A percentile compares a stretch with the other conserved stretches of the same genome.
Evolutionary conservation across 768 basidiomycete genomes (phyloP).

Genomic region (Sarcomyxa edulis): DNA sequence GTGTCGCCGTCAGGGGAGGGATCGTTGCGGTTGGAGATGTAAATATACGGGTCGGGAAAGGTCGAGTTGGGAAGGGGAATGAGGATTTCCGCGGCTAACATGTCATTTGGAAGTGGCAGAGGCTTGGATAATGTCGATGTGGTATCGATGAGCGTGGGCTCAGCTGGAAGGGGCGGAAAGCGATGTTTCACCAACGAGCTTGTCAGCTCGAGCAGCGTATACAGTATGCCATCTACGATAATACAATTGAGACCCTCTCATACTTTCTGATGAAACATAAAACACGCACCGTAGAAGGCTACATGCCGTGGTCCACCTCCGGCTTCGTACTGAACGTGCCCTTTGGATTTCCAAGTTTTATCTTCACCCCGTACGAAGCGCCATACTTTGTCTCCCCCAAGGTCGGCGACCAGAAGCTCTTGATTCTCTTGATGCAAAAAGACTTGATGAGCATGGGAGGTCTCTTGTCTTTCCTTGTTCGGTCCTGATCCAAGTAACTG

Average conservation of each 20-base stretch:
- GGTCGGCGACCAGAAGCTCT: conserved; percentile 69
- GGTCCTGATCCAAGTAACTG: conserved; percentile 56
- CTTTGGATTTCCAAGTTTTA: conserved; percentile 46
- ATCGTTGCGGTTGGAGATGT: conserved; percentile 73
- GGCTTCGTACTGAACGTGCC: conserved; percentile 38
- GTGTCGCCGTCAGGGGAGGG: conserved; percentile 65
- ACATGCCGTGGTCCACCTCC: conserved; percentile 74
- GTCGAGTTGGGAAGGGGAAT: conserved; percentile 46
- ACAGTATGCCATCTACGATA: conserved; percentile 51
- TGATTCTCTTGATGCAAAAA: conserved; percentile 38
- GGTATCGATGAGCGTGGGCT: conserved; percentile 38
- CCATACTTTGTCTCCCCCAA: conserved; percentile 70
- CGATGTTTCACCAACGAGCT: conserved; percentile 53
- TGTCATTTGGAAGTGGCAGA: conserved; percentile 36
- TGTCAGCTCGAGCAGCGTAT: conserved; percentile 64
- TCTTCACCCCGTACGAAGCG: conserved; percentile 37
- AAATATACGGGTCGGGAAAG: conserved; percentile 57
- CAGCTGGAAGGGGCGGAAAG: conserved; percentile 36
- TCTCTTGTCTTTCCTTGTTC: conserved; percentile 59
- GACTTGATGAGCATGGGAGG: conserved; percentile 77
- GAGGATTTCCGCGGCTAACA: conserved; percentile 69
- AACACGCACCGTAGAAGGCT: conserved; percentile 49
- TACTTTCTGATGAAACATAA: not conserved
- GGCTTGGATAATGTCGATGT: conserved; percentile 43
- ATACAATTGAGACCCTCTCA: not conserved